Evolutionary conservation across 202 grass and related monocot genomes (phyloP), one percentile per base, ranked within the genome.

Genomic region (Elaeis oleifera): DNA sequence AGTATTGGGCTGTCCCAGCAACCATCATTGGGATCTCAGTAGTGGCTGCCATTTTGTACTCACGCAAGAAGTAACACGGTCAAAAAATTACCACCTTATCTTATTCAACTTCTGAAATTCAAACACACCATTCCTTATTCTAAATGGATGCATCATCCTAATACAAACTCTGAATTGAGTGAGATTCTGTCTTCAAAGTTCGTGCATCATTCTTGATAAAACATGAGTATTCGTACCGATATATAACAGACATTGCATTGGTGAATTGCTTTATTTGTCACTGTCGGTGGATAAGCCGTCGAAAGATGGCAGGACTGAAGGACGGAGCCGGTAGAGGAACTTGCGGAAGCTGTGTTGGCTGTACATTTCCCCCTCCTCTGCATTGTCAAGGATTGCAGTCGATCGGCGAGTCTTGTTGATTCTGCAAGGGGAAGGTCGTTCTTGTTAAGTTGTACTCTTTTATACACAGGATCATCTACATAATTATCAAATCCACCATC

Each of bases 21-120:
- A 66, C 75, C 56, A 70, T 70, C 19, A 17, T 78, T 2, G 88
- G 82, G 64, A 66, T 92, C 52, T 89, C 88, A 49, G 66, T 76
- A 3, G 24, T 78, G 59, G 74, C 61, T 57, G 84, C 84, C 50
- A 60, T 89, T 61, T 59, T 89, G 64, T 86, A 67, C 63, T 78
- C 67, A 0, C 82, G 56, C 61, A 84, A 51, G 74, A 89, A 92
- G 32, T 86, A 72, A 81, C 54, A 64, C 44, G 21, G 36, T 31
- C 28, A 31, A 31, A 31, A 31, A 31, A 6, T 31, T 31, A 31
- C 28, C 28, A 6, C 5, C 28, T 31, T 31, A 31, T 31, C 28
- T 31, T 31, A 31, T 31, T 5, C 28, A 6, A 6, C 5, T 31
- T 6, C 28, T 31, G 28, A 31, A 14, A 14, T 44, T 44, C 9